These are phyloP conservation scores for Monosporascus sp. DNA, from an alignment of 2,329 filamentous ascomycete genomes.

Conservation along the genomic window DNA sequence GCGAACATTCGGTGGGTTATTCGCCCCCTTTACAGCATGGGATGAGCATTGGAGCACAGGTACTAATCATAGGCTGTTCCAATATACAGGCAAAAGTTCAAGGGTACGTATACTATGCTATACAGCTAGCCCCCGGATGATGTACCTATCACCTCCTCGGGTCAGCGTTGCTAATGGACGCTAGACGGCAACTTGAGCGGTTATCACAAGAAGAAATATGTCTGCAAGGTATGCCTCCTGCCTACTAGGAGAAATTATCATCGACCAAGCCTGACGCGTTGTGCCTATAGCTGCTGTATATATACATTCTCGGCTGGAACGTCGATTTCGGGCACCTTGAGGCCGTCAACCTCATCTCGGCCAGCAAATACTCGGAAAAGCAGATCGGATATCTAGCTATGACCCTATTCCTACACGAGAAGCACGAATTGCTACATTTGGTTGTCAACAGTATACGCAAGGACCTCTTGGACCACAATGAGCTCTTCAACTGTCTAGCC, in stretches of 20 bases:
- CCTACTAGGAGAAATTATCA: neutral
- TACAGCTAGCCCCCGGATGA: neutral
- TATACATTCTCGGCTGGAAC: conserved; percentile 98
- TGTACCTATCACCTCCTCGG: neutral
- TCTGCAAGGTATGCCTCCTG: conserved; percentile 70
- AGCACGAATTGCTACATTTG: conserved; percentile 91
- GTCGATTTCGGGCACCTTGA: conserved; percentile 98
- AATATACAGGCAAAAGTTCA: conserved; percentile 77
- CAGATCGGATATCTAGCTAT: conserved; percentile 98
- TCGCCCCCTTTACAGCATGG: neutral
- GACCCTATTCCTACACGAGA: conserved; percentile 93
- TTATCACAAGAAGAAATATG: conserved; percentile 99
- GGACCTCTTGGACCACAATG: conserved; percentile 89
- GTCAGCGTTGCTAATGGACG: conserved; percentile 17
- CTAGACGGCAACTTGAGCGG: conserved; percentile 82
- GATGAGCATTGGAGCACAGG: neutral
- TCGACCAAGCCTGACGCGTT: conserved; percentile 18
- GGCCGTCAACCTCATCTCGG: conserved; percentile 95
- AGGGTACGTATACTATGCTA: conserved; percentile 46
- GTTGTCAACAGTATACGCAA: conserved; percentile 99
- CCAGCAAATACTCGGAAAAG: conserved; percentile 97
- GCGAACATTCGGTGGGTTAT: conserved; percentile 78
- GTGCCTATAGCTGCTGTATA: conserved; percentile 70
- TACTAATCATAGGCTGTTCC: conserved; percentile 12
- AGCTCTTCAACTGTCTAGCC: conserved; percentile 94